phyloP scores from a whole-genome alignment of 176 grass and related monocot species.

The Guadua angustifolia region DNA sequence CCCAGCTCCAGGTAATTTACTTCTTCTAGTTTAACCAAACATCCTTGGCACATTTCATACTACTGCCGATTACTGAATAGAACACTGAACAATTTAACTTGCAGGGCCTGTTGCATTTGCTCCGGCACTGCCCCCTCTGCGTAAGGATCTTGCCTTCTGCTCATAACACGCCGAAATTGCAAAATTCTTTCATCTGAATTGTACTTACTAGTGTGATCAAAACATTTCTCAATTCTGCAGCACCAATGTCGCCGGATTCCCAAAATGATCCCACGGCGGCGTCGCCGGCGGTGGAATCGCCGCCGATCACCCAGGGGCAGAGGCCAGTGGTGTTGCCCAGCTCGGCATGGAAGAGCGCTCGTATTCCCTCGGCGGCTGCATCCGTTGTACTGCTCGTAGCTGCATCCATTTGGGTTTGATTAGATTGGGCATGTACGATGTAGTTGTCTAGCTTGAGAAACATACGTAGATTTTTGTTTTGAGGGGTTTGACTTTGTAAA shows the following conservation, averaged over 20 bases:
- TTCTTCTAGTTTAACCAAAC: not conserved
- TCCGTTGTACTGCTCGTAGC: slow-evolving; percentile 11
- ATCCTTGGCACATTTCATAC: not conserved
- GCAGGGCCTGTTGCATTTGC: slow-evolving; percentile 61
- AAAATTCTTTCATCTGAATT: not conserved
- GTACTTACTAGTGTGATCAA: not conserved
- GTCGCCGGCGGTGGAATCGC: slow-evolving; percentile 25
- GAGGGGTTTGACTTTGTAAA: not conserved
- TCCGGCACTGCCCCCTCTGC: slow-evolving; percentile 73
- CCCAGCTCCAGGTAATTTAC: slow-evolving; percentile 50
- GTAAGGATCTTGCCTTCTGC: slow-evolving; percentile 48
- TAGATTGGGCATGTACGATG: not conserved
- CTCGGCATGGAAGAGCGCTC: slow-evolving; percentile 42
- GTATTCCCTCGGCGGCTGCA: not conserved
- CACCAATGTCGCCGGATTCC: slow-evolving; percentile 47
- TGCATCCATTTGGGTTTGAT: slow-evolving; percentile 43
- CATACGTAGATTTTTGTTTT: not conserved
- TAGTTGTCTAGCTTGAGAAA: not conserved
- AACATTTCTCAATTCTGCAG: slow-evolving; percentile 29
- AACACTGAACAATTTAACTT: not conserved
- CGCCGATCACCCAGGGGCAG: slow-evolving; percentile 48
- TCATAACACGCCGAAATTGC: not conserved
- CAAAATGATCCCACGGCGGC: slow-evolving; percentile 35
- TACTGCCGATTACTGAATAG: not conserved
- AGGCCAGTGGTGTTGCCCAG: slow-evolving; percentile 65